A percentile compares a stretch with the other conserved stretches of the same genome.
phyloP scores from a whole-genome alignment of 2,329 filamentous ascomycete genomes.

The Raffaelea albimanens region DNA sequence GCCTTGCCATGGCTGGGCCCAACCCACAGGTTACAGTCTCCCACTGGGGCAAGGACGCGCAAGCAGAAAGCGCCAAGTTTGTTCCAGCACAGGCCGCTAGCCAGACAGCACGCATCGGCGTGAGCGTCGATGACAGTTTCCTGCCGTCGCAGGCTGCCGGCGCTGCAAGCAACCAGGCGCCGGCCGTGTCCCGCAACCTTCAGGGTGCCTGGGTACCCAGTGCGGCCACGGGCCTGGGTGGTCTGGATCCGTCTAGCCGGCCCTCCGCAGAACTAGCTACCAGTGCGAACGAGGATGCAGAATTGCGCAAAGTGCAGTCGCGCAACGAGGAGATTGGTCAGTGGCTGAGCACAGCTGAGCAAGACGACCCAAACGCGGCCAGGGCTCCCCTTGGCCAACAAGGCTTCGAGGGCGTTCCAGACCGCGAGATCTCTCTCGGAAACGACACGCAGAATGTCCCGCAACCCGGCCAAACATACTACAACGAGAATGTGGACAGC shows the following conservation, averaged over 20 bases:
- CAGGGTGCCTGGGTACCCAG: slow-evolving; percentile 32
- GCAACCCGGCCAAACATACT: slow-evolving; percentile 41
- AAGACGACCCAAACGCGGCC: neutral
- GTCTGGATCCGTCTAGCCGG: slow-evolving; percentile 38
- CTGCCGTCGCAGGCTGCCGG: slow-evolving; percentile 8
- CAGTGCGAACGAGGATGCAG: slow-evolving; percentile 40
- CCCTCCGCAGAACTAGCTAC: slow-evolving; percentile 28
- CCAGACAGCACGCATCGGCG: slow-evolving; percentile 14
- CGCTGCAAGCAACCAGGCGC: too few relatives aligned
- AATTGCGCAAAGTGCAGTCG: slow-evolving; percentile 30
- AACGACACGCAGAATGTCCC: slow-evolving; percentile 40
- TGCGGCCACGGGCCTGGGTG: slow-evolving; percentile 29
- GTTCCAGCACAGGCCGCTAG: neutral
- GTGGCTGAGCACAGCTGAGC: slow-evolving; percentile 33
- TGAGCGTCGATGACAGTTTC: slow-evolving; percentile 22
- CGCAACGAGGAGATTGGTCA: slow-evolving; percentile 39
- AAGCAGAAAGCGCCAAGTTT: too few relatives aligned
- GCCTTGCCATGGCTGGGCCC: slow-evolving; percentile 30
- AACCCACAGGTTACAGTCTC: slow-evolving; percentile 50
- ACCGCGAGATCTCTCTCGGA: slow-evolving; percentile 34
- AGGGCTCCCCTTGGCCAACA: neutral
- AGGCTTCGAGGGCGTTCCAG: slow-evolving; percentile 26
- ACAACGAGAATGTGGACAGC: slow-evolving; percentile 25
- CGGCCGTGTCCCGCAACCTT: slow-evolving; percentile 24
- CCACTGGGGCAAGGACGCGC: slow-evolving; percentile 40